These are phyloP conservation scores for Penicillium sp. DNA, from an alignment of 2,329 filamentous ascomycete species.

Conservation along the genomic window DNA sequence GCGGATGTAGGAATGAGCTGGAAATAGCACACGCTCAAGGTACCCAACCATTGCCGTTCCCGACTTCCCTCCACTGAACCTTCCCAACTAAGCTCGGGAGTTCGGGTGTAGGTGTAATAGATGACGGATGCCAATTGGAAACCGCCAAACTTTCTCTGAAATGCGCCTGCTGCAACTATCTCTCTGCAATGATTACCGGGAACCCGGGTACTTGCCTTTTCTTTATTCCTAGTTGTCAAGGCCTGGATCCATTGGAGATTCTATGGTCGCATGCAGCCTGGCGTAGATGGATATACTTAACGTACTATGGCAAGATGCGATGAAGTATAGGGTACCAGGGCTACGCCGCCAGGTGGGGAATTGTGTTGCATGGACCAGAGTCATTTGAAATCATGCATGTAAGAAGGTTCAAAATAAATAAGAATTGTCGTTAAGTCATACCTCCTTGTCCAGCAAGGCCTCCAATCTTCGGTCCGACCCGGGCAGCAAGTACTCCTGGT, in stretches of 20 bases:
- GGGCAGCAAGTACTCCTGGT: constrained; percentile 21
- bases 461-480: constrained; percentile 34
- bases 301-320: neutral
- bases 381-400: constrained; percentile 4
- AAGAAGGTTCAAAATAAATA: neutral
- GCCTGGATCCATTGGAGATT: neutral
- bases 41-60: neutral
- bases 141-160: constrained; percentile 6
- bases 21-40: neutral
- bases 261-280: neutral
- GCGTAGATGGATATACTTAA: neutral
- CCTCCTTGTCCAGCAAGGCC: constrained; percentile 31
- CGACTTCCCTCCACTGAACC: neutral
- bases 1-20: neutral
- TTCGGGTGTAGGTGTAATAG: constrained; percentile 16
- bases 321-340: neutral
- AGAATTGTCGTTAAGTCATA: constrained; percentile 29
- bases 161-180: constrained; percentile 11
- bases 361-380: constrained; percentile 12
- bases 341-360: constrained; percentile 3
- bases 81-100: neutral
- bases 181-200: constrained; percentile 1
- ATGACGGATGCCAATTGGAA: constrained; percentile 14
- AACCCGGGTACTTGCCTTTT: constrained; percentile 1
- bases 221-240: neutral